Evolutionary conservation across 768 basidiomycete genomes (phyloP), one percentile per base, ranked within the genome.

Genomic region (Tulasnella sp.): DNA sequence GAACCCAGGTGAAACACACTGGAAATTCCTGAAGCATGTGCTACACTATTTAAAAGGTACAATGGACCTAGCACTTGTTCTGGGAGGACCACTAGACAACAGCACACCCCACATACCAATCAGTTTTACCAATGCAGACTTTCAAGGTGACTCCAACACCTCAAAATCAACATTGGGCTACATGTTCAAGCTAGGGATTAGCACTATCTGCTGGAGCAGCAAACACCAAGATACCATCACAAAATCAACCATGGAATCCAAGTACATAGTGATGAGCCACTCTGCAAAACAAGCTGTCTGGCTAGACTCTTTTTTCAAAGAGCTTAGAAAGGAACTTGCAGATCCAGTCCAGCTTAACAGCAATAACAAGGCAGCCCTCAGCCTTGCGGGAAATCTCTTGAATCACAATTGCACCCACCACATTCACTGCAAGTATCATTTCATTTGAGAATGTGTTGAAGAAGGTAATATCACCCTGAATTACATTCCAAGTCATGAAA

Each of bases 171-270:
- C 62, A 7, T 71, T 57, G 32, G 71, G 68, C 15, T 71, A 62
- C 57, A 66, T 50, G 8, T 71, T 65, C 65, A 63, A 65, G 7
- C 49, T 71, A 34, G 63, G 62, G 19, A 69, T 70, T 0, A 72
- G 69, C 4, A 63, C 70, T 2, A 63, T 77, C 4, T 61, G 66
- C 2, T 79, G 77, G 75, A 63, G 63, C 21, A 69, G 70, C 0
- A 66, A 69, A 45, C 66, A 70, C 45, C 77, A 79, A 62, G 41
- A 58, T 1, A 66, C 67, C 0, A 65, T 75, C 21, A 63, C 76
- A 0, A 61, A 67, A 0, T 77, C 73, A 0, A 73, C 70, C 0
- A 67, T 66, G 2, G 73, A 78, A 60, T 71, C 73, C 0, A 74
- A 77, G 65, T 76, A 74, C 62, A 66, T 74, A 12, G 72, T 72